Evolutionary conservation across 768 basidiomycete species (phyloP), one percentile per base, ranked within the genome.

Genomic region (Lactifluus piperatus): DNA sequence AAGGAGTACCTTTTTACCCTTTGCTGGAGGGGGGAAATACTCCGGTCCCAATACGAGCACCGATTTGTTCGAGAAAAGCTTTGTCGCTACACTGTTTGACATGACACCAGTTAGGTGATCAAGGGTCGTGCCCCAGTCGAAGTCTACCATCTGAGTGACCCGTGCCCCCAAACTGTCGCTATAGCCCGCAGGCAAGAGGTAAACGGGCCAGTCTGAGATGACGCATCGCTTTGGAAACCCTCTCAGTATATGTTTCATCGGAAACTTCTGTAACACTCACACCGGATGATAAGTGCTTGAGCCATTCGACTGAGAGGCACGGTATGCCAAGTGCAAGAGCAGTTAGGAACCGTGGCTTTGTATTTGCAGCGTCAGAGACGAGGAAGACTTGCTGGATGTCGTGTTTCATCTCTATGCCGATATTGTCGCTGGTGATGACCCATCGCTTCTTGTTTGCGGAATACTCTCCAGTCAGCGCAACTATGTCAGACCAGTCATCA

Each of bases 301-400:
- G 68, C 81, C 84, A 93, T 11, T 76, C 71, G 5, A 77, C 69
- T 1, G 77, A 79, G 26, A 97, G 66, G 64, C 90, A 93, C 4
- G 94, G 94, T 52, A 97, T 83, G 11, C 93, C 93, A 41, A 93
- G 74, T 0, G 89, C 91, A 34, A 97, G 78, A 6, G 91, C 88
- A 3, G 85, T 77, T 54, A 95, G 74, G 66, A 81, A 92, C 70
- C 94, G 94, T 10, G 86, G 81, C 64, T 89, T 93, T 57, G 82
- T 80, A 63, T 77, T 81, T 9, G 77, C 69, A 14, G 83, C 79
- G 62, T 89, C 84, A 0, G 88, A 81, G 16, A 91, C 61, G 41
- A 91, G 74, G 70, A 89, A 88, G 24, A 86, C 75, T 14, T 80
- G 77, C 16, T 80, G 69, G 37, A 82, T 71, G 29, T 75, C 72